Evolutionary conservation across 2,329 filamentous ascomycete species (phyloP), one percentile per base, ranked within the genome.

Genomic region (Sporothrix humicola): DNA sequence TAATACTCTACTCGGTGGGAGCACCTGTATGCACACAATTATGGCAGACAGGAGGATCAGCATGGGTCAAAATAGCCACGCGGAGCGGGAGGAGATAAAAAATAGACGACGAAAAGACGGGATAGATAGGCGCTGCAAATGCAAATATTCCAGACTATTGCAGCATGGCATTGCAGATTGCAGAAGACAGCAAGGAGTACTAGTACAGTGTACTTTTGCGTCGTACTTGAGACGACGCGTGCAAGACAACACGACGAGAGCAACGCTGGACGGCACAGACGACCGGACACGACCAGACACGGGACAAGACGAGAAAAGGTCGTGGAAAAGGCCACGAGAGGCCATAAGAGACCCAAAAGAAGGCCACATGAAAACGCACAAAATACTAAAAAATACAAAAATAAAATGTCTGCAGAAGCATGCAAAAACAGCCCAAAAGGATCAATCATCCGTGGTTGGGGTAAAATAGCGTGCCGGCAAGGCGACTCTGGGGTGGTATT

Each of bases 381-480:
- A 6, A 26, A 26, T 3, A 26, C 1, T 3, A 26, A 26, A 26
- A 26, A 26, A n/a, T 2, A 31, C 5, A 37, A 37, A 37, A 37
- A 37, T 37, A 37, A 2, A 37, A 37, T 6, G 31, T 37, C 31
- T 37, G 31, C 31, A 37, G 5, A 37, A 7, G 3, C 31, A 37
- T 37, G 31, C 13, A 15, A 10, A 65, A 42, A 15, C 37, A 46
- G 37, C 37, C 66, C 46, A 20, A 69, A 69, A 54, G 66, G 48
- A 69, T 56, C 50, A 44, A 20, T 69, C 23, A 26, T 56, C 50
- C 66, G 66, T 69, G 50, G 31, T 23, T 54, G 48, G 66, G 48
- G 17, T 68, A 68, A 69, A 56, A 54, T 23, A 44, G 66, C 31
- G 66, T 68, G 17, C 66, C 66, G 9, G 66, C 17, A 54, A 69